Percentiles rank a stretch among this genome's conserved stretches.
Conservation (phyloP, 805 yeast species). For the Spathaspora girioi region DNA sequence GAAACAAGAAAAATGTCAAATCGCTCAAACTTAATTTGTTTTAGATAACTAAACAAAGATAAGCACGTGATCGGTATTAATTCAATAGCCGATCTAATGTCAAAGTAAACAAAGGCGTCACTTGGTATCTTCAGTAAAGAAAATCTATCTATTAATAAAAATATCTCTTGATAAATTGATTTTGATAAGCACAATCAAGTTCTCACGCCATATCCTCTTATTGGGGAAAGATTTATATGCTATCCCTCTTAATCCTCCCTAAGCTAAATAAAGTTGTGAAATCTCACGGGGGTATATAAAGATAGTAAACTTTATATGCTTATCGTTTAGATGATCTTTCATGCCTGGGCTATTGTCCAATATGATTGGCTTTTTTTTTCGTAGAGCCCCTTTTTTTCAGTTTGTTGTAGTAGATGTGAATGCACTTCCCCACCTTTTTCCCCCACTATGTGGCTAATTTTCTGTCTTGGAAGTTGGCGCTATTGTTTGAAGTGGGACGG, state of each 20-base stretch:
- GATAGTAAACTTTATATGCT: not conserved
- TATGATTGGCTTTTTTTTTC: not conserved
- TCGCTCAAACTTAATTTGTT: not conserved
- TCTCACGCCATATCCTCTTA: too few species aligned
- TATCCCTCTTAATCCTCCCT: too few species aligned
- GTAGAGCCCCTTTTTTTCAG: not conserved
- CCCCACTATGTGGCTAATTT: not conserved
- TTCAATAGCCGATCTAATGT: not conserved
- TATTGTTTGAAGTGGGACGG: not conserved
- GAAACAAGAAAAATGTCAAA: not conserved
- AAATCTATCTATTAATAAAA: too few species aligned
- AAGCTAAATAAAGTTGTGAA: too few species aligned
- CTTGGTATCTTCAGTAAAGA: too few species aligned
- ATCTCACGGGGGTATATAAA: too few species aligned
- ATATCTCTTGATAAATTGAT: not conserved
- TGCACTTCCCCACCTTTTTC: not conserved
- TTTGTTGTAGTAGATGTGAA: not conserved
- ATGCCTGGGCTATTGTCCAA: not conserved
- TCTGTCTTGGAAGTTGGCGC: not conserved
- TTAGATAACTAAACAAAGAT: not conserved
- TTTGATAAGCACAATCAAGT: too few species aligned
- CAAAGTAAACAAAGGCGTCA: too few species aligned
- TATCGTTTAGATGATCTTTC: not conserved
- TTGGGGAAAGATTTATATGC: too few species aligned
- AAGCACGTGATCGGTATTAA: not conserved